phyloP scores from a whole-genome alignment of 2,329 filamentous ascomycete species.

The Clathrospora elynae region DNA sequence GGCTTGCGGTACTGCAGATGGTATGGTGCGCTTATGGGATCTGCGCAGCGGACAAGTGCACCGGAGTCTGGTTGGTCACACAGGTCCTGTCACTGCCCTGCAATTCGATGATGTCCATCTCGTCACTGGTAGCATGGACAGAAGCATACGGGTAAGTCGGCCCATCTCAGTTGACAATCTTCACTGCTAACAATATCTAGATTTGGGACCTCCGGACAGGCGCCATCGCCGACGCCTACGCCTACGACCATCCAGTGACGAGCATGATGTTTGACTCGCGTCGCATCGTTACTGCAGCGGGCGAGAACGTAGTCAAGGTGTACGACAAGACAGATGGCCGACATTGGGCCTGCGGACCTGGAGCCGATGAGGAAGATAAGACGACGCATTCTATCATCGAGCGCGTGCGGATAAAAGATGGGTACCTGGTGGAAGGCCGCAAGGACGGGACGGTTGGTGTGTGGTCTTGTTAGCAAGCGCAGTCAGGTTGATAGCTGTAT shows the following conservation, averaged over 20 bases:
- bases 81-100: conserved; percentile 87
- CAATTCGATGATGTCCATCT: conserved; percentile 97
- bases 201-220: conserved; percentile 99
- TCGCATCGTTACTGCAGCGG: conserved; percentile 86
- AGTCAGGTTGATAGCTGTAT: conserved; percentile 12
- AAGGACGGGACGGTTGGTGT: conserved; percentile 86
- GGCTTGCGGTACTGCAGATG: conserved; percentile 94
- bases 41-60: conserved; percentile 96
- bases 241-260: conserved; percentile 88
- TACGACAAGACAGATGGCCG: conserved; percentile 96
- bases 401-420: conserved; percentile 86
- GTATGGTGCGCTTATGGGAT: conserved; percentile 97
- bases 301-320: conserved; percentile 93
- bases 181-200: conserved; percentile 54
- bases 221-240: conserved; percentile 93
- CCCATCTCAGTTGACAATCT: neutral
- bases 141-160: conserved; percentile 84
- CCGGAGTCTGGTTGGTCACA: conserved; percentile 92
- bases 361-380: conserved; percentile 69
- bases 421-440: conserved; percentile 89
- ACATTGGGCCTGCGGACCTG: conserved; percentile 95
- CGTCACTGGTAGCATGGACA: conserved; percentile 88
- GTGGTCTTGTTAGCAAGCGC: conserved; percentile 61
- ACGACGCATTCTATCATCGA: conserved; percentile 67
- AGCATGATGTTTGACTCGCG: conserved; percentile 97